Evolutionary conservation across 305 asterid genomes (phyloP).

Genomic region (Ajuga reptans): DNA sequence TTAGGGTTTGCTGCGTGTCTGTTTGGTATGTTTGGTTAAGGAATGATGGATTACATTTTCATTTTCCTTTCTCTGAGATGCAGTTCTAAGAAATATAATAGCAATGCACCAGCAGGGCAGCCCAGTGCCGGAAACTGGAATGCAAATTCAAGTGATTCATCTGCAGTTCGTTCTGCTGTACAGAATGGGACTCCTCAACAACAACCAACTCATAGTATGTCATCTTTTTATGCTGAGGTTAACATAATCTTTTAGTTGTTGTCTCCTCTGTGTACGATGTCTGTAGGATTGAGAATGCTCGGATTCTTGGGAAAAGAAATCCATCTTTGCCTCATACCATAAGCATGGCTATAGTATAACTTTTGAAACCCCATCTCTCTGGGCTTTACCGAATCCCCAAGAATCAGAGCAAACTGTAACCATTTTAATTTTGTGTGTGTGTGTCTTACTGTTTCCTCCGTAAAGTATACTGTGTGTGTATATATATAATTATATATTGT

Average conservation of each 20-base stretch:
- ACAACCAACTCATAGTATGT: slow-evolving; percentile 52
- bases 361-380: background rate
- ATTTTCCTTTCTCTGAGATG: slow-evolving; percentile 11
- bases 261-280: background rate
- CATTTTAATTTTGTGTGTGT: background rate
- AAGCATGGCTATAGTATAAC: background rate
- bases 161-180: slow-evolving; percentile 24
- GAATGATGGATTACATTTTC: slow-evolving; percentile 8
- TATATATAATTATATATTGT: background rate
- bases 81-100: slow-evolving; percentile 54
- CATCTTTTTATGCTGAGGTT: background rate
- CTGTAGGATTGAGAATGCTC: background rate
- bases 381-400: no score
- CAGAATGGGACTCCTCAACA: slow-evolving; percentile 60
- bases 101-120: slow-evolving; percentile 55
- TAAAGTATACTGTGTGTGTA: no score
- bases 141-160: slow-evolving; percentile 36
- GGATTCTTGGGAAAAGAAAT: background rate
- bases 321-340: background rate
- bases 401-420: background rate
- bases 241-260: background rate
- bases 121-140: slow-evolving; percentile 30
- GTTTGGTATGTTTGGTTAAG: background rate
- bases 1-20: slow-evolving; percentile 35
- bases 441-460: no score